These are phyloP conservation scores for Fraxinus quadrangulata DNA, from an alignment of 257 asterid species.

Conservation along the genomic window DNA sequence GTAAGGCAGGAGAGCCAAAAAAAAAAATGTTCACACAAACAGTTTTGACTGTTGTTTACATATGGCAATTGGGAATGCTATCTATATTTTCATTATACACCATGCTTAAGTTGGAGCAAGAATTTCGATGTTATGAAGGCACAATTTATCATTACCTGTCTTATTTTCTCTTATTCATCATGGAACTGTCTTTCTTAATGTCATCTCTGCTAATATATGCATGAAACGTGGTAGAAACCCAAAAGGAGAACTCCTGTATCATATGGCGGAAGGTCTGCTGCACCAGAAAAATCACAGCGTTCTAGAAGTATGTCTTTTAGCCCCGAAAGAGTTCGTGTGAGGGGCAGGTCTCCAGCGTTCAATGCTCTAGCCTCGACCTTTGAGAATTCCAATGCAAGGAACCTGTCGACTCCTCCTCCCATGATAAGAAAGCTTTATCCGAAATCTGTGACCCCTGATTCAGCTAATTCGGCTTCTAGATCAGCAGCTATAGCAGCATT, in stretches of 20 bases:
- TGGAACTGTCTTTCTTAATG: constrained; percentile 4
- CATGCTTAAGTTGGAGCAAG: not conserved
- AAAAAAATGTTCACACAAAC: not conserved
- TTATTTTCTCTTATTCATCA: too few relatives aligned
- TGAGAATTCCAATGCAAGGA: constrained; percentile 75
- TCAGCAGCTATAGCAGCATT: constrained; percentile 78
- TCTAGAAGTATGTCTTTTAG: constrained; percentile 97
- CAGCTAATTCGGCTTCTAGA: constrained; percentile 51
- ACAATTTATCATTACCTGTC: not conserved
- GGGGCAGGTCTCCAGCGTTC: constrained; percentile 99
- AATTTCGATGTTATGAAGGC: not conserved
- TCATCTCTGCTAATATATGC: constrained; percentile 18
- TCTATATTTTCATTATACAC: not conserved
- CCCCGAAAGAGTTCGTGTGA: constrained; percentile 95
- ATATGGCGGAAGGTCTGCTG: constrained; percentile 78
- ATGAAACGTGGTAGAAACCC: constrained; percentile 61
- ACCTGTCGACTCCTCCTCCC: constrained; percentile 96
- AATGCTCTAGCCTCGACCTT: constrained; percentile 92
- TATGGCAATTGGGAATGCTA: not conserved
- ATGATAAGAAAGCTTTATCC: constrained; percentile 79
- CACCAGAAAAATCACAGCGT: constrained; percentile 85
- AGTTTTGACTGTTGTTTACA: not conserved
- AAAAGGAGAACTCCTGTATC: constrained; percentile 76
- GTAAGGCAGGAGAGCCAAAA: not conserved
- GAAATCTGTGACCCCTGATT: constrained; percentile 80